Evolutionary conservation across 2,329 filamentous ascomycete species (phyloP).

Genomic region (Aspergillus sp.): DNA sequence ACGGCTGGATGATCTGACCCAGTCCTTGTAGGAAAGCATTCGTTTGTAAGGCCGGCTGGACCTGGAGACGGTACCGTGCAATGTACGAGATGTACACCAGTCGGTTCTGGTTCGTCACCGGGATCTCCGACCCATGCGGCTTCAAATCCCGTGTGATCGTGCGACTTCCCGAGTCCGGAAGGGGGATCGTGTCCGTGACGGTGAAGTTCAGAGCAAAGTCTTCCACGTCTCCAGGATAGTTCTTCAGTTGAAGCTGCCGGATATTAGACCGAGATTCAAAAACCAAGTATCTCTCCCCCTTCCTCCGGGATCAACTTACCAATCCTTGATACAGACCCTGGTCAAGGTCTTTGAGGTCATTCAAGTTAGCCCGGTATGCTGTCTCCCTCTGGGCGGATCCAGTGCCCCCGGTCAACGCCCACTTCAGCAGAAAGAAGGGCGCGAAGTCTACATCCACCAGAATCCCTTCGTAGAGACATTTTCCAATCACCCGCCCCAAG

Average conservation of each 20-base stretch:
- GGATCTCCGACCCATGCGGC: conserved; percentile 69
- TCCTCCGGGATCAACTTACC: conserved; percentile 43
- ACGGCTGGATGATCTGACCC: conserved; percentile 81
- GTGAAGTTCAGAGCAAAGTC: conserved; percentile 87
- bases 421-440: conserved; percentile 93
- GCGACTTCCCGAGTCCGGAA: conserved; percentile 53
- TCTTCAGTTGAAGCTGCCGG: conserved; percentile 66
- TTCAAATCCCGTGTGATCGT: conserved; percentile 74
- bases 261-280: background rate
- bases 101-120: conserved; percentile 88
- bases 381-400: conserved; percentile 64
- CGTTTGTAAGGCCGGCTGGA: conserved; percentile 78
- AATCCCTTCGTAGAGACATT: conserved; percentile 96
- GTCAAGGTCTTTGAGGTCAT: conserved; percentile 90
- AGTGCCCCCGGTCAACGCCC: conserved; percentile 72
- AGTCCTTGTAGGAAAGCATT: conserved; percentile 84
- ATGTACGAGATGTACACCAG: conserved; percentile 94
- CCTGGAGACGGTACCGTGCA: conserved; percentile 78
- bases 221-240: conserved; percentile 75
- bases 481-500: conserved; percentile 86
- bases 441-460: conserved; percentile 91
- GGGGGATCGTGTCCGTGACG: conserved; percentile 66
- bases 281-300: too few relatives aligned
- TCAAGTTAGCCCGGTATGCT: conserved; percentile 85
- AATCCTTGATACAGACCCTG: conserved; percentile 87